A percentile compares a stretch with the other conserved stretches of the same genome.
These are phyloP conservation scores for Gossypium rotundifolium DNA, from an alignment of 345 rosid species.

Conservation along the genomic window DNA sequence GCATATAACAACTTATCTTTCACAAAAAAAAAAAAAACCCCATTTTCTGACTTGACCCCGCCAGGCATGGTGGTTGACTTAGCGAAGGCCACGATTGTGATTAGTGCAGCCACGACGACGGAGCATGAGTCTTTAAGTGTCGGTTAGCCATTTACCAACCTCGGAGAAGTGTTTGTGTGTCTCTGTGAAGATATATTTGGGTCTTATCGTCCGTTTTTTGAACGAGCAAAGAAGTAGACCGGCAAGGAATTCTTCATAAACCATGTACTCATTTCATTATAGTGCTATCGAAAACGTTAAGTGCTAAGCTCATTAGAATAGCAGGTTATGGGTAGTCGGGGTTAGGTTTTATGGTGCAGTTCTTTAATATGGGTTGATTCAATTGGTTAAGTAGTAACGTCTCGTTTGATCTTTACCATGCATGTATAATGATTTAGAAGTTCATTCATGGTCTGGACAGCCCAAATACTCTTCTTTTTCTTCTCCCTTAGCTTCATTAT, in stretches of 20 bases:
- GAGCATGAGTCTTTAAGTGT: constrained; percentile 48
- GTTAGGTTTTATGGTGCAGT: no score
- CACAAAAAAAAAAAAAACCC: constrained; percentile 44
- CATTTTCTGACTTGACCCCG: constrained; percentile 11
- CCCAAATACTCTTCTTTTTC: constrained; percentile 39
- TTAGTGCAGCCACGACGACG: constrained; percentile 44
- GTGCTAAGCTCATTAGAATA: no score
- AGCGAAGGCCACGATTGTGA: constrained; percentile 48
- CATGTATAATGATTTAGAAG: constrained; percentile 7
- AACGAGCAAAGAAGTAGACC: constrained; percentile 22
- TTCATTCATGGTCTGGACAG: constrained; percentile 33
- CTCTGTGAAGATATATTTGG: constrained; percentile 23
- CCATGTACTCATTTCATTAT: constrained; percentile 11
- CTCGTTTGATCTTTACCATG: no score
- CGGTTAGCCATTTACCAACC: constrained; percentile 40
- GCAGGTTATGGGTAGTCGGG: no score
- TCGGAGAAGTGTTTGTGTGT: constrained; percentile 22
- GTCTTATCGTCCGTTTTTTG: constrained; percentile 16
- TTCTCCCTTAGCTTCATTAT: constrained; percentile 22
- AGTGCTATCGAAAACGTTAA: not conserved
- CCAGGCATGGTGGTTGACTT: constrained; percentile 36
- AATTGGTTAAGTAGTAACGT: no score
- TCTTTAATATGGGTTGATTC: no score
- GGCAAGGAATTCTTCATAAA: constrained; percentile 38
- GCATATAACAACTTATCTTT: constrained; percentile 29